Base-by-base conservation (phyloP, 2,329 filamentous ascomycete species). In the Didymella pinodella region DNA sequence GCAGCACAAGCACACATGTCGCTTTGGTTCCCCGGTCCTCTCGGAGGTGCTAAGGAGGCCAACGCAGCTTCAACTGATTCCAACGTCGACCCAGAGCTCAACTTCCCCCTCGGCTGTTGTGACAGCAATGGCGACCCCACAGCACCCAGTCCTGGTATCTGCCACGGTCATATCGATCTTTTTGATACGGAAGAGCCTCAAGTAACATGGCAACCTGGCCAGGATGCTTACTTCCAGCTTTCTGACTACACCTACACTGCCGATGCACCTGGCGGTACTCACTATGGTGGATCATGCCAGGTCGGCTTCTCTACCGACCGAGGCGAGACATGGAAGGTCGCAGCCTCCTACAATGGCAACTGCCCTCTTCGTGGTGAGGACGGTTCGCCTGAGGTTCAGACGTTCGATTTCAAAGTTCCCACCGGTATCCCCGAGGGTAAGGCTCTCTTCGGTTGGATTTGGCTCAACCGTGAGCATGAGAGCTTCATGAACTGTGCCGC, bases 381-480 rank as follows among this genome's bases (percentile, higher is more conserved):
- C 26, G 77, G 77, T 12, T 77, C 74, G 7, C 76, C 79, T 3
- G 69, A 71, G 14, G 74, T 74, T 6, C 81, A 83, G 61, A 73
- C 72, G 10, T 83, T 83, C 65, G 73, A 78, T 38, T 81, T 83
- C 67, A 76, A 68, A 5, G 76, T 83, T 4, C 81, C 81, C 0
- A 69, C 63, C 14, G 80, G 82, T 50, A 70, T 82, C 55, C 76
- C 77, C 2, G 57, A 69, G 5, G 80, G 80, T 8, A 66, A 74
- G n/a, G 77, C 75, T 12, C 63, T 83, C 16, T 82, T 83, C 58
- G 77, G 75, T 1, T 82, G 80, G 81, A 77, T 78, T 1, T 83
- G 81, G 81, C 68, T 81, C 45, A 83, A 83, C 52, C 77, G 81
- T 26, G 80, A 82, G 66, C 72, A 79, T 52, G 80, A 82, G 58